Evolutionary conservation across 176 grass and related monocot species (phyloP), one percentile per base, ranked within the genome.

Genomic region (Saccharum spontaneum): DNA sequence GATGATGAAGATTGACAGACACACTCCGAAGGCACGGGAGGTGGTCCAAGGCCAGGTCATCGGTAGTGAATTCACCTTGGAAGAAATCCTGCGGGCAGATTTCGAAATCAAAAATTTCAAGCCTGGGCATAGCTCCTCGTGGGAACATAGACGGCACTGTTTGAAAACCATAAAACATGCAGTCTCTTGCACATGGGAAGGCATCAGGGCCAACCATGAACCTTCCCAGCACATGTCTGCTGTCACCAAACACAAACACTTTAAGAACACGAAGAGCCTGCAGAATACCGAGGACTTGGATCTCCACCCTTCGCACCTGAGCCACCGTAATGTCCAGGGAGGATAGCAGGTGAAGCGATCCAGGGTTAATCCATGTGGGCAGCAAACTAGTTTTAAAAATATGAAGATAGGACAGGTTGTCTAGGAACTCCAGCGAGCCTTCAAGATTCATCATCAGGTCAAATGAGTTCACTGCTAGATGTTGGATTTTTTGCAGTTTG

Each of bases 301-400:
- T 30, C 14, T 64, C 76, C 3, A 18, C 14, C 55, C 22, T 40
- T 28, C 57, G 55, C n/a, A 44, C 7, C 0, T 17, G n/a, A 2
- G 0, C 1, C 37, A 78, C 11, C 1, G 0, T 1, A 5, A 78
- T 43, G 7, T 17, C 0, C 13, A 63, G 55, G 36, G 2, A 5
- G 38, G 59, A 45, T 15, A 79, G 76, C 12, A 16, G 9, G 0
- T 0, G 15, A 31, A 66, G 9, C 0, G 41, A 81, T 5, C 10
- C 33, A 17, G 26, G 2, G 15, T 1, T 15, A 23, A 80, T 80
- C 62, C 62, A 80, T 37, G 26, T 9, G 1, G 78, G 78, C 2
- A 80, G 3, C 0, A 0, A n/a, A 7, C 0, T 16, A 1, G 2
- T 4, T 23, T 0, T 1, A 1, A 0, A 0, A 17, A 73, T 48